Evolutionary conservation across 2,329 filamentous ascomycete species (phyloP), one percentile per base, ranked within the genome.

Genomic region (Monilinia laxa): DNA sequence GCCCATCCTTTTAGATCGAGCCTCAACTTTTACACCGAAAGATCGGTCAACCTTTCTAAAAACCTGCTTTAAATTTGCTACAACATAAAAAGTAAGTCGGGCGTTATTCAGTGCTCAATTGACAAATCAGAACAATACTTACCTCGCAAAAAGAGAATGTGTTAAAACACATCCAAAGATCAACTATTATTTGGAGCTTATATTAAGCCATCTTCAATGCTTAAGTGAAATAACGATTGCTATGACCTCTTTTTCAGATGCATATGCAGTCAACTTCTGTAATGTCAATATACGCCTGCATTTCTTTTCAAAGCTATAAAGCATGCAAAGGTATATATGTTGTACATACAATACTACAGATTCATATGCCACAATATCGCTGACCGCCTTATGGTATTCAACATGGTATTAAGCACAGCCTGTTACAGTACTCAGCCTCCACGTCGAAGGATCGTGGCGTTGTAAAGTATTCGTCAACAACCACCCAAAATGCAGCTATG

Each of bases 401-500:
- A 55, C 18, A 65, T 64, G 51, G 23, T 20, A 42, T 45, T 23
- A 3, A 42, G 23, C 55, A 45, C 35, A 53, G 47, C 47, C 63
- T 52, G 31, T 20, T 4, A 65, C 10, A 51, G 14, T 12, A n/a
- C 20, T 40, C 45, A 28, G 54, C 63, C 54, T 45, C 55, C 55
- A 52, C 4, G 20, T 53, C n/a, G 47, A 65, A 62, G 64, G 47
- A 65, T 65, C 10, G 55, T 62, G 64, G 64, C 64, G 49, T 62
- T 40, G 3, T 31, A 42, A 62, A 53, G 56, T 38, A 65, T 60
- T 65, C 55, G 47, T 65, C 47, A 38, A 52, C 3, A 28, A 23
- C 59, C 63, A 35, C 9, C 64, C 47, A 42, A 16, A 6, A 59
- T 52, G 42, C 45, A 59, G 40, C 14, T 14, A 51, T 1, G 4